These are phyloP conservation scores for Exserohilum turcica DNA, from an alignment of 2,329 filamentous ascomycete genomes.

Conservation along the genomic window DNA sequence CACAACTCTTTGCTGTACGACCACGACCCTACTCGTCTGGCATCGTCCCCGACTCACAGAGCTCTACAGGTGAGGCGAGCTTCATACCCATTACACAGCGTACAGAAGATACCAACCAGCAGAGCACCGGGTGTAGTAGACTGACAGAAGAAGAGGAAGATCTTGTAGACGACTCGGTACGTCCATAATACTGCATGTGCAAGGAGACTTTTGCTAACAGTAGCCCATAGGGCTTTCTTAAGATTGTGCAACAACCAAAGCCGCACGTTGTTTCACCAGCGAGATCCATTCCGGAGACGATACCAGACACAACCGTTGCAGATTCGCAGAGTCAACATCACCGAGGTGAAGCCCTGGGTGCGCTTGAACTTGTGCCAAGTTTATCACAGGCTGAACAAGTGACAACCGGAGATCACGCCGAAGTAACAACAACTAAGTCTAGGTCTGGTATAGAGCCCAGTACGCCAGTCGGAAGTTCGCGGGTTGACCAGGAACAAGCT, in stretches of 20 bases:
- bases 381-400: slow-evolving; percentile 4
- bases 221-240: slow-evolving; percentile 17
- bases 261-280: slow-evolving; percentile 22
- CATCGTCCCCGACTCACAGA: slow-evolving; percentile 39
- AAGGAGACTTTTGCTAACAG: slow-evolving; percentile 9
- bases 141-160: slow-evolving; percentile 11
- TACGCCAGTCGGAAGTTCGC: neutral
- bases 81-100: slow-evolving; percentile 33
- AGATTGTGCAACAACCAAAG: slow-evolving; percentile 18
- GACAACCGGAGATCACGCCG: neutral
- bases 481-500: neutral
- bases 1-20: slow-evolving; percentile 19
- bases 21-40: slow-evolving; percentile 16
- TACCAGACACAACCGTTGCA: slow-evolving; percentile 24
- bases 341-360: slow-evolving; percentile 4
- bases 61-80: slow-evolving; percentile 26
- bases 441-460: neutral
- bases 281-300: slow-evolving; percentile 36
- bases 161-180: slow-evolving; percentile 18
- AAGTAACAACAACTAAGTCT: neutral
- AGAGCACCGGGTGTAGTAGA: slow-evolving; percentile 5
- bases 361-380: slow-evolving; percentile 6
- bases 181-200: neutral
- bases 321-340: slow-evolving; percentile 23
- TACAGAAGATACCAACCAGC: slow-evolving; percentile 13